A percentile compares a stretch with the other conserved stretches of the same genome.
Conservation (phyloP, 176 grass and related monocot species). For the Aegilops bicornis region DNA sequence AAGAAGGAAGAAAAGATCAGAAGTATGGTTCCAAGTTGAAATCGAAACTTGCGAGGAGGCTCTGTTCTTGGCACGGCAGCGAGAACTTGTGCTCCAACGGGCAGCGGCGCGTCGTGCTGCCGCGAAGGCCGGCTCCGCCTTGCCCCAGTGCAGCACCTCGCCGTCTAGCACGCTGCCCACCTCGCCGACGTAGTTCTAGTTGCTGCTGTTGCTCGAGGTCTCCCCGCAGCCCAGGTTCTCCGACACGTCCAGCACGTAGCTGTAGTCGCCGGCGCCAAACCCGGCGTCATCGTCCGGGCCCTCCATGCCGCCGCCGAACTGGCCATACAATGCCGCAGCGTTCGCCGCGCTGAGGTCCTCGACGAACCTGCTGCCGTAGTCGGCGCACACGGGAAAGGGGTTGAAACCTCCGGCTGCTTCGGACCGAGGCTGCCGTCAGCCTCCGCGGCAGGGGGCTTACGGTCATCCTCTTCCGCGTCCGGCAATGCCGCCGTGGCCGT, state of each 20-base stretch:
- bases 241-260: conserved; percentile 59
- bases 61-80: conserved; percentile 52
- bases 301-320: conserved; percentile 16
- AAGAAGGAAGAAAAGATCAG: not conserved
- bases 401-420: conserved; percentile 38
- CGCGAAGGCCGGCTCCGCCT: not conserved
- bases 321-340: conserved; percentile 31
- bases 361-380: conserved; percentile 40
- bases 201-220: conserved; percentile 75
- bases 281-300: not conserved
- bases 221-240: conserved; percentile 68
- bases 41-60: conserved; percentile 42
- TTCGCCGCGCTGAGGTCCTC: not conserved
- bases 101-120: conserved; percentile 31
- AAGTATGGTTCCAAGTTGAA: conserved; percentile 70
- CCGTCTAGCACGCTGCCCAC: conserved; percentile 41
- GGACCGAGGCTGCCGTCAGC: not conserved
- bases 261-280: conserved; percentile 54
- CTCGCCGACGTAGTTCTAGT: conserved; percentile 57
- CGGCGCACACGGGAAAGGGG: conserved; percentile 54
- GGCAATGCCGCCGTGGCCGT: not conserved
- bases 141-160: conserved; percentile 56
- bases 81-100: conserved; percentile 42
- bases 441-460: not conserved
- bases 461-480: not conserved